Conservation (phyloP, 2,329 filamentous ascomycete species). For the Leptographium flavum region DNA sequence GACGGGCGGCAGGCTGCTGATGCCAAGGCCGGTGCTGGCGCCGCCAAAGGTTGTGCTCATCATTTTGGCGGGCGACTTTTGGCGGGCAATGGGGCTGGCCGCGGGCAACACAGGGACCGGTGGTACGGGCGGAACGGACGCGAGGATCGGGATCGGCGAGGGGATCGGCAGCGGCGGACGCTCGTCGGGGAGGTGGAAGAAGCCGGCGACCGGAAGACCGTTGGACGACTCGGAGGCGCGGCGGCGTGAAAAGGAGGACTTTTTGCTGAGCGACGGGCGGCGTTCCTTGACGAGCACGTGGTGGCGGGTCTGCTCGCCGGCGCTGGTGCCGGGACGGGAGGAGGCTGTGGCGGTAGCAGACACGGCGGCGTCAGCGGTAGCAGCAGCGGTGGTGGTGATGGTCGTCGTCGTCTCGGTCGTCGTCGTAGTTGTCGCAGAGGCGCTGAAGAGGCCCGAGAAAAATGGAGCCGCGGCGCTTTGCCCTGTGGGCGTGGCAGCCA, state of each 20-base stretch:
- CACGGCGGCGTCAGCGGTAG: background rate
- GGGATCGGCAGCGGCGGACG: background rate
- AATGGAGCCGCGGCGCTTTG: background rate
- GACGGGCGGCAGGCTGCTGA: constrained; percentile 14
- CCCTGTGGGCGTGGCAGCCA: background rate
- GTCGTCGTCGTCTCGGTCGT: constrained; percentile 8
- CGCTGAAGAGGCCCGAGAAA: background rate
- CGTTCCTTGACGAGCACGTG: constrained; percentile 29
- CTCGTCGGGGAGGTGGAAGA: background rate
- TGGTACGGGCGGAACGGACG: too few species aligned
- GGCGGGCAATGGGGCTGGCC: background rate
- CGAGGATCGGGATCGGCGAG: too few species aligned
- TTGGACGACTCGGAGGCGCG: constrained; percentile 23
- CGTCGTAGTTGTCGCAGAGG: background rate
- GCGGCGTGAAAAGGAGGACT: constrained; percentile 33
- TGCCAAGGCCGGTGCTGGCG: constrained; percentile 6
- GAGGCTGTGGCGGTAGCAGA: background rate
- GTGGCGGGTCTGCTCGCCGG: constrained; percentile 17
- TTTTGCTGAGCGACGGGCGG: constrained; percentile 38
- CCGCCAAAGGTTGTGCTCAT: constrained; percentile 1
- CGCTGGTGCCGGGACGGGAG: constrained; percentile 20
- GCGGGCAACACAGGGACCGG: too few species aligned
- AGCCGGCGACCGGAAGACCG: constrained; percentile 2
- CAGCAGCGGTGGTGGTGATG: constrained; percentile 9
- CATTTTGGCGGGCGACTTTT: background rate